phyloP scores from a whole-genome alignment of 371 early-diverging fungal species.

The Mucor mucedo region DNA sequence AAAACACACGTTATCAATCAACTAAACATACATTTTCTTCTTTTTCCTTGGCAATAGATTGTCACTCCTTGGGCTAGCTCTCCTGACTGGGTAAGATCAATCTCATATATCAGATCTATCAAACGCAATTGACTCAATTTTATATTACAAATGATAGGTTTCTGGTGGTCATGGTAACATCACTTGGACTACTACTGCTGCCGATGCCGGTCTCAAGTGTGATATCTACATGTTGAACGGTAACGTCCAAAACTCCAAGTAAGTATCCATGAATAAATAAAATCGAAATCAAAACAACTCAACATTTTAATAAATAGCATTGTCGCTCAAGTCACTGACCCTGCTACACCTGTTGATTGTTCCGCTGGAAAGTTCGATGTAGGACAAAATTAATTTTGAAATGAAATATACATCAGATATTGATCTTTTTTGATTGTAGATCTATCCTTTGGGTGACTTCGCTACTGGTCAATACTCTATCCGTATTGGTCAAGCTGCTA shows the following conservation, averaged over 20 bases:
- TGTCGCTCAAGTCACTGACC: slow-evolving; percentile 37
- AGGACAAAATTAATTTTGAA: slow-evolving; percentile 14
- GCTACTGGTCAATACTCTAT: slow-evolving; percentile 51
- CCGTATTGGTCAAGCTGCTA: slow-evolving; percentile 50
- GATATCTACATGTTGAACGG: slow-evolving; percentile 54
- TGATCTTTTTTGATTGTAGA: slow-evolving; percentile 23
- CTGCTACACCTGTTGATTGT: slow-evolving; percentile 33
- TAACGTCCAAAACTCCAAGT: slow-evolving; percentile 46
- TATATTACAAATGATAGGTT: slow-evolving; percentile 19
- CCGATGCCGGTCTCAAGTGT: slow-evolving; percentile 41
- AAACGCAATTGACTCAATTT: background rate
- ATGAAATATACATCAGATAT: background rate
- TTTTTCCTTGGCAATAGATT: slow-evolving; percentile 28
- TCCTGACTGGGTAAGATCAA: slow-evolving; percentile 42
- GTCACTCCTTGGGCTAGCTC: slow-evolving; percentile 46
- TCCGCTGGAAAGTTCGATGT: slow-evolving; percentile 31
- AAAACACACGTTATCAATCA: background rate
- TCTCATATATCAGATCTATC: background rate
- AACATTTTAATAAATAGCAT: slow-evolving; percentile 16
- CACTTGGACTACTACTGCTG: slow-evolving; percentile 42
- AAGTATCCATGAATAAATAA: slow-evolving; percentile 12
- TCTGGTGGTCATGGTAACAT: slow-evolving; percentile 50
- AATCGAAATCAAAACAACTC: background rate
- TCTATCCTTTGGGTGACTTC: slow-evolving; percentile 53
- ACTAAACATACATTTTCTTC: background rate